A percentile compares a stretch with the other conserved stretches of the same genome.
Evolutionary conservation across 352 stramenopile species (phyloP).

Genomic region (Elongisporangium prolatum): DNA sequence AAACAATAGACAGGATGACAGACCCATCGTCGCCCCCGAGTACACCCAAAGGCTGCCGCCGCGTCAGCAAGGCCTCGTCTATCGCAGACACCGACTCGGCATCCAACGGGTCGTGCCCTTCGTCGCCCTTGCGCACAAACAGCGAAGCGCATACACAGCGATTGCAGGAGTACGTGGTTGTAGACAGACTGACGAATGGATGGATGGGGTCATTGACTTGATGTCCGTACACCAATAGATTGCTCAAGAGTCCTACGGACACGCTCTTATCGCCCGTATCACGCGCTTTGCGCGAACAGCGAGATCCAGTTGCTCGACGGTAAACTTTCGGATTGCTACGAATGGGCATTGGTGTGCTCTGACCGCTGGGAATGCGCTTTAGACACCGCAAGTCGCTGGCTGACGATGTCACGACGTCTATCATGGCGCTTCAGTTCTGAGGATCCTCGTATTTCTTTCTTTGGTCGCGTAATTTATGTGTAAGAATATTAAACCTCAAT

Average conservation of each 20-base stretch:
- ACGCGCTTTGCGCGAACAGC: constrained; percentile 32
- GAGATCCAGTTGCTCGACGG: not conserved
- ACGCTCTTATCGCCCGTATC: constrained; percentile 62
- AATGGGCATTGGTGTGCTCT: not conserved
- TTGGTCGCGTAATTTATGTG: not conserved
- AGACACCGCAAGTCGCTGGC: not conserved
- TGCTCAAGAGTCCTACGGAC: constrained; percentile 61
- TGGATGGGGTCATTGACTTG: not conserved
- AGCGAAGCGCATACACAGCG: constrained; percentile 18
- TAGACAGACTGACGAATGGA: not conserved
- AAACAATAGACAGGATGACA: not conserved
- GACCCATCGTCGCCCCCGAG: not conserved
- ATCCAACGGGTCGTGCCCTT: constrained; percentile 24
- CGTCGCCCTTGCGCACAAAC: constrained; percentile 18
- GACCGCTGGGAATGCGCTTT: not conserved
- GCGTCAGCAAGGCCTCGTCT: not conserved
- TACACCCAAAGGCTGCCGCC: not conserved
- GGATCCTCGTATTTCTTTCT: not conserved
- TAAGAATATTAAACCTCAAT: not conserved
- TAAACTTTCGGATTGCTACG: not conserved
- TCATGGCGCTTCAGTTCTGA: not conserved
- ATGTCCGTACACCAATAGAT: constrained; percentile 16
- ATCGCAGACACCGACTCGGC: not conserved
- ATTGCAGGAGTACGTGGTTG: constrained; percentile 21
- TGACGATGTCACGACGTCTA: not conserved